Evolutionary conservation across 2,329 filamentous ascomycete genomes (phyloP), one percentile per base, ranked within the genome.

Genomic region (Dissoconium aciculare): DNA sequence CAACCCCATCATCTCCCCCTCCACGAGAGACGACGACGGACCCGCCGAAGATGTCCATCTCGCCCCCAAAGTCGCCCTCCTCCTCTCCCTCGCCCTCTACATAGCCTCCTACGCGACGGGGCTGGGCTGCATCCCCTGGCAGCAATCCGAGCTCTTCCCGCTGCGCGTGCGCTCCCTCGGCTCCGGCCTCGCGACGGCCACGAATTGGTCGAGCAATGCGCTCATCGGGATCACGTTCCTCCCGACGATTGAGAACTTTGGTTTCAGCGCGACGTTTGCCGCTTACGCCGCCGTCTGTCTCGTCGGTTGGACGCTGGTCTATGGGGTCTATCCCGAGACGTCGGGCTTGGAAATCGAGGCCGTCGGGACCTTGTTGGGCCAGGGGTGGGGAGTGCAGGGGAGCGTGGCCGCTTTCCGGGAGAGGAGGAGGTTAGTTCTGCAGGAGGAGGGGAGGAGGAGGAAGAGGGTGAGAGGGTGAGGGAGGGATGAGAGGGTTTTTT

Each of bases 91-190:
- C 52, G 77, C 84, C 54, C 44, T 83, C 5, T 94, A 91, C 54
- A 84, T 92, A 2, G 78, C 81, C 5, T 67, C 77, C 1, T 95
- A 91, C 51, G 87, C 87, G 1, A 63, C 85, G 2, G 87, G 87
- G 2, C 66, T 95, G 2, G 87, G 87, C 5, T 91, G 84, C 45
- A 83, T 95, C 3, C 85, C 87, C 0, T 95, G 87, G 87, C 87
- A 93, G 66, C 85, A 93, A 58, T 82, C 77, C 44, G 87, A 95
- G 58, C 68, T 51, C 11, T 94, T 94, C 50, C 79, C 84, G 1
- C 63, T 85, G 28, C 66, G 67, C 16, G 78, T 84, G 27, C 72
- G 80, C 28, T 74, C 75, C 4, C 56, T 82, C 2, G 81, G 80
- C 15, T 80, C 75, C 35, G 74, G 74, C 0, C 54, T 82, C 4